phyloP scores from a whole-genome alignment of 768 basidiomycete genomes.

The Tephrocybe sp. region DNA sequence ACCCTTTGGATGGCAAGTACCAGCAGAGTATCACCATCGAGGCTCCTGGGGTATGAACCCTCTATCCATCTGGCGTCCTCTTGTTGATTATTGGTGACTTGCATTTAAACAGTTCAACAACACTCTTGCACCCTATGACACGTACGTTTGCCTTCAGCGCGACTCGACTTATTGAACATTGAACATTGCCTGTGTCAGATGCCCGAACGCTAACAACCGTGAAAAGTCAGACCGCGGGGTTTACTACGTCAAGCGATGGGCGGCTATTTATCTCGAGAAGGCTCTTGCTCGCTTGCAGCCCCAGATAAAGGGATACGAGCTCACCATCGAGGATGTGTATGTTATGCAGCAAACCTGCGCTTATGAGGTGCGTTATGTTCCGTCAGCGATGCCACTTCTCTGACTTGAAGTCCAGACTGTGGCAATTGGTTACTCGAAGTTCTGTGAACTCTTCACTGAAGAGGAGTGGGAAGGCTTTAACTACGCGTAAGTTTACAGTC shows the following conservation, averaged over 20 bases:
- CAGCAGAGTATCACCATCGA: slow-evolving; percentile 80
- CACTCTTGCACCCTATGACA: slow-evolving; percentile 83
- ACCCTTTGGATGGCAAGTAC: slow-evolving; percentile 70
- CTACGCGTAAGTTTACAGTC: slow-evolving; percentile 59
- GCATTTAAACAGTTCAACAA: slow-evolving; percentile 67
- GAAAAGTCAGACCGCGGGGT: slow-evolving; percentile 57
- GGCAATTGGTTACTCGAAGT: slow-evolving; percentile 86
- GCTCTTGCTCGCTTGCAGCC: slow-evolving; percentile 61
- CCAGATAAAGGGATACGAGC: slow-evolving; percentile 58
- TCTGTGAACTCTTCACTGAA: slow-evolving; percentile 87
- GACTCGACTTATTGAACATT: neutral
- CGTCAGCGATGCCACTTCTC: slow-evolving; percentile 1
- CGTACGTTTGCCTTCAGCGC: too few species aligned
- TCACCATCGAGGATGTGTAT: slow-evolving; percentile 70
- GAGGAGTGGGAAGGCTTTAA: slow-evolving; percentile 94
- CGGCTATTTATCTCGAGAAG: slow-evolving; percentile 65
- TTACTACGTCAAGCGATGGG: slow-evolving; percentile 66
- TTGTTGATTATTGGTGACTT: slow-evolving; percentile 2
- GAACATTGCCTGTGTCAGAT: slow-evolving; percentile 30
- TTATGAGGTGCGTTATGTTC: slow-evolving; percentile 60
- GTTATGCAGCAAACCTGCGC: slow-evolving; percentile 82
- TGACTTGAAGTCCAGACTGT: slow-evolving; percentile 59
- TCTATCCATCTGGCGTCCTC: slow-evolving; percentile 10
- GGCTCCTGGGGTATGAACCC: slow-evolving; percentile 45
- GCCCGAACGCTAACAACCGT: slow-evolving; percentile 55